A percentile compares a stretch with the other conserved stretches of the same genome.
These are phyloP conservation scores for Trichoderma cornu-damae DNA, from an alignment of 2,329 filamentous ascomycete species.

Conservation along the genomic window DNA sequence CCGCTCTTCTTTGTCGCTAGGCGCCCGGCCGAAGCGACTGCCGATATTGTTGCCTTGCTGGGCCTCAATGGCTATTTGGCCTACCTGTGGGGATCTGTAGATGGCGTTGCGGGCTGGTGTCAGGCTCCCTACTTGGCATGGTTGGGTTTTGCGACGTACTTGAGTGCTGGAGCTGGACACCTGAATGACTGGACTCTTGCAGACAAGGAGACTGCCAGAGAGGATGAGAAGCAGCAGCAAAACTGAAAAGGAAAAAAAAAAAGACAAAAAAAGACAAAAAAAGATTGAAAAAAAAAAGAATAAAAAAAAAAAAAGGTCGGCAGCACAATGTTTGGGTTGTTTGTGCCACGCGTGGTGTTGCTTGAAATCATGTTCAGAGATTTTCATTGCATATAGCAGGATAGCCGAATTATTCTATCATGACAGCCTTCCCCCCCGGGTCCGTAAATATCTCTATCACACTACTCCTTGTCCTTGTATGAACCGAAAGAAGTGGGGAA, in stretches of 20 bases:
- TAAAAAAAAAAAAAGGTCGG: background rate
- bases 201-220: constrained; percentile 27
- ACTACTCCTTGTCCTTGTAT: constrained; percentile 11
- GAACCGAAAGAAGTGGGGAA: background rate
- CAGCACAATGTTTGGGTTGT: too few relatives aligned
- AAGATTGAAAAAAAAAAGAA: too few relatives aligned
- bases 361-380: background rate
- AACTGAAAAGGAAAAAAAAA: background rate
- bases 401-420: constrained; percentile 5
- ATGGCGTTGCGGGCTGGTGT: constrained; percentile 65
- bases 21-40: constrained; percentile 66
- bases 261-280: too few relatives aligned
- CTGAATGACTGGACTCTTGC: constrained; percentile 63
- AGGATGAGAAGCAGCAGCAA: constrained; percentile 21
- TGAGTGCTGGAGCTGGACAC: constrained; percentile 64
- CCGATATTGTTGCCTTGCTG: constrained; percentile 67
- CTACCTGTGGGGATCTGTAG: constrained; percentile 70
- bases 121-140: constrained; percentile 80
- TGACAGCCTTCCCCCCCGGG: background rate
- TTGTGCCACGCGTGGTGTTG: too few relatives aligned
- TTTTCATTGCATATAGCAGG: background rate
- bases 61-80: constrained; percentile 69
- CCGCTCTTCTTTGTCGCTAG: constrained; percentile 83
- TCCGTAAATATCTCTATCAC: constrained; percentile 4
- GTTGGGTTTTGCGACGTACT: constrained; percentile 82